Base-by-base conservation (phyloP, 495 filamentous ascomycete species). In the Hypoxylon fuscum region DNA sequence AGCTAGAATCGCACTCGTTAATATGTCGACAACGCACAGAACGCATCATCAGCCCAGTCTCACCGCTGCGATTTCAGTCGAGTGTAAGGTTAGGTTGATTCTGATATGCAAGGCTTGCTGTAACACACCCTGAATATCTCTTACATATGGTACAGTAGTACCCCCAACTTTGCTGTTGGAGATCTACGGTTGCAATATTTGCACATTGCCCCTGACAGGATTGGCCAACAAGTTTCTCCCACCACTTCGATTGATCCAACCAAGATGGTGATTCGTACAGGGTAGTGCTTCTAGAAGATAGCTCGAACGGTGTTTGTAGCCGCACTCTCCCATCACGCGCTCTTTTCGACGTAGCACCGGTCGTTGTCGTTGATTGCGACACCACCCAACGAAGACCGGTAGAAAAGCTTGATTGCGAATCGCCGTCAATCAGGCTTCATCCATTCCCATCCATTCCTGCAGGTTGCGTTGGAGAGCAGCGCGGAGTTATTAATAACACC, bases 371-470 rank as follows among this genome's bases (percentile, higher is more conserved):
- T 50, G 46, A 49, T 55, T 58, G 48, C 63, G 34, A 50, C 52
- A 53, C 62, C 41, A 66, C 46, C 57, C 47, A 54, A 35, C 23
- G 11, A 58, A 47, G 57, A 62, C 57, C 63, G 63, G 63, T 62
- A 62, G 63, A 61, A 66, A 66, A 66, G 57, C 63, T 66, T 61
- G 63, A 62, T 66, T 66, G 63, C 63, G 22, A 57, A 58, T 61
- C 46, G 17, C 40, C 41, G 52, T 66, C 52, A 47, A 57, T 66
- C 48, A 66, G 62, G n/a, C n/a, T n/a, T n/a, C n/a, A n/a, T n/a
- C n/a, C n/a, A n/a, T n/a, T n/a, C n/a, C 25, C 48, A 46, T 37
- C 35, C 29, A 38, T 29, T n/a, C n/a, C n/a, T 3, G 25, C 8
- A 22, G 20, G 42, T 48, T 6, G 35, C 37, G 52, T 52, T 63